A percentile compares a stretch with the other conserved stretches of the same genome.
phyloP scores from a whole-genome alignment of 345 rosid species.

The Euclidium syriacum region DNA sequence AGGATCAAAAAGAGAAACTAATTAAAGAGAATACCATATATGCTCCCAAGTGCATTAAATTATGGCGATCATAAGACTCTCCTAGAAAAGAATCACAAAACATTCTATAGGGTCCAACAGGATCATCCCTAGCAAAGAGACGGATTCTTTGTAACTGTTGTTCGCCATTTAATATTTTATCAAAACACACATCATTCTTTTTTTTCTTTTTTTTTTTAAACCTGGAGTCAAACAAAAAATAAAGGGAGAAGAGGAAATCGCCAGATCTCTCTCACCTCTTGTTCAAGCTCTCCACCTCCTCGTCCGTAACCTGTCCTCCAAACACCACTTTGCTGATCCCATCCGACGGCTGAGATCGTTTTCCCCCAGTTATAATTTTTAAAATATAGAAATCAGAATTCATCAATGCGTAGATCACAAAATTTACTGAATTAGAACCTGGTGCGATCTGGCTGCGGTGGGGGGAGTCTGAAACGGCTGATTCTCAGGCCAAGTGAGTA shows the following conservation, averaged over 20 bases:
- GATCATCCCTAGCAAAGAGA: not conserved
- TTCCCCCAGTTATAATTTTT: not conserved
- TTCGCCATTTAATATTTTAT: constrained; percentile 5
- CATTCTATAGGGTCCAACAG: constrained; percentile 18
- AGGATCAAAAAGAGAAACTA: not conserved
- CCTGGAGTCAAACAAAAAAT: not conserved
- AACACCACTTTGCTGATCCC: constrained; percentile 93
- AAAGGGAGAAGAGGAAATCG: not conserved
- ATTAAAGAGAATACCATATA: not conserved
- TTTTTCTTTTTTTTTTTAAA: not conserved
- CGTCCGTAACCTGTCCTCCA: constrained; percentile 98
- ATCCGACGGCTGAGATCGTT: constrained; percentile 68
- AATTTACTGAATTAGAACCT: constrained; percentile 33
- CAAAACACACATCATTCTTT: not conserved
- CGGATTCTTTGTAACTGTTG: constrained; percentile 3
- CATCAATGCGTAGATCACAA: not conserved
- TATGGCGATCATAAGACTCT: not conserved
- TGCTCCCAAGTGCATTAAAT: not conserved
- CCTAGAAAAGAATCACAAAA: not conserved
- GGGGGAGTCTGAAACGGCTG: constrained; percentile 39
- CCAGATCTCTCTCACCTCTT: constrained; percentile 74
- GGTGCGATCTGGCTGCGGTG: constrained; percentile 47
- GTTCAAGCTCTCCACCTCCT: constrained; percentile 80
- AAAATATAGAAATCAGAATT: not conserved
- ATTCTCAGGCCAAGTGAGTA: constrained; percentile 71